A percentile compares a stretch with the other conserved stretches of the same genome.
Conservation (phyloP, 2,329 filamentous ascomycete species). For the Pseudocercospora vitis region DNA sequence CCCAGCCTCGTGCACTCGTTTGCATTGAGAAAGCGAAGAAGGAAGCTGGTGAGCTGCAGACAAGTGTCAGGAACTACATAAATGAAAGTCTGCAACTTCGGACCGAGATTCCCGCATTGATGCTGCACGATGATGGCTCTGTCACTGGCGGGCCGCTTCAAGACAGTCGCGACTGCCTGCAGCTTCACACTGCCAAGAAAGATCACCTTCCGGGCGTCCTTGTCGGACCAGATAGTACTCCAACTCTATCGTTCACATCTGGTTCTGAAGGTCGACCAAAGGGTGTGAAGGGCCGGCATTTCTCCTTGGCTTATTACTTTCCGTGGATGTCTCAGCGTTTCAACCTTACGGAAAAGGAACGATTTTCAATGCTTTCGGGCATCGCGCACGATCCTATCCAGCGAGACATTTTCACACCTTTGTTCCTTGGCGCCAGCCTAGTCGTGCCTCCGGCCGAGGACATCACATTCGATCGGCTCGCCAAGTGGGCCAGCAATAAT, state of each 20-base stretch:
- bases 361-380: constrained; percentile 80
- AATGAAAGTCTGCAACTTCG: constrained; percentile 69
- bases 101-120: constrained; percentile 71
- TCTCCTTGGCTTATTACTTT: constrained; percentile 80
- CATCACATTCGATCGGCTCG: constrained; percentile 81
- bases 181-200: constrained; percentile 53
- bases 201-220: constrained; percentile 65
- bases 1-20: constrained; percentile 70
- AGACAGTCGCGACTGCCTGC: constrained; percentile 65
- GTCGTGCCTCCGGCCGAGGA: constrained; percentile 77
- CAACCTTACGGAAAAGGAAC: constrained; percentile 66
- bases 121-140: constrained; percentile 67
- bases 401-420: constrained; percentile 81
- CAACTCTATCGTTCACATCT: constrained; percentile 63
- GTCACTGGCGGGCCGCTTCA: constrained; percentile 67
- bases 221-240: constrained; percentile 81
- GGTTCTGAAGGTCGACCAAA: constrained; percentile 79
- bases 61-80: constrained; percentile 66
- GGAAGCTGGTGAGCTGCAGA: constrained; percentile 64
- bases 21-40: constrained; percentile 70
- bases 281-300: constrained; percentile 85
- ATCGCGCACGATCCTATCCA: constrained; percentile 72
- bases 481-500: constrained; percentile 82
- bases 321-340: constrained; percentile 91
- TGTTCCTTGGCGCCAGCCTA: constrained; percentile 79